phyloP scores from a whole-genome alignment of 2,329 filamentous ascomycete genomes.

The Pestalotiopsis fici region DNA sequence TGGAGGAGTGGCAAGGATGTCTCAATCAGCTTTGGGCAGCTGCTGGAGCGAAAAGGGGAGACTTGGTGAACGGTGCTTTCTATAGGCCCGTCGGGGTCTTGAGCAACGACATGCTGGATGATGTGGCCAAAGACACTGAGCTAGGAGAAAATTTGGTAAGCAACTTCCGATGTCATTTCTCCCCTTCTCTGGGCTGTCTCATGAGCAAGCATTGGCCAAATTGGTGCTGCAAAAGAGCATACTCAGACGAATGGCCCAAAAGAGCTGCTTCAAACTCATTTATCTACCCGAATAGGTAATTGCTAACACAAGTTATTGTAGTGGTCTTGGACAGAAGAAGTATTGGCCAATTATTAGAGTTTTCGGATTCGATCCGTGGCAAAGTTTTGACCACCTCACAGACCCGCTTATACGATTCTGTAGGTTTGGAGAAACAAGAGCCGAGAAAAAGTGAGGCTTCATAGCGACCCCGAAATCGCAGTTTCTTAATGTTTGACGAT shows the following conservation, averaged over 20 bases:
- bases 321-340: conserved; percentile 36
- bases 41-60: conserved; percentile 23
- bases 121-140: conserved; percentile 24
- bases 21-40: conserved; percentile 39
- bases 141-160: conserved; percentile 31
- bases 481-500: background rate
- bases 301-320: no score
- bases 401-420: background rate
- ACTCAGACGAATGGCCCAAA: no score
- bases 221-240: no score
- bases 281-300: no score
- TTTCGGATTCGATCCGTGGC: background rate
- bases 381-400: background rate
- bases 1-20: conserved; percentile 30
- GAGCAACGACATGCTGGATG: conserved; percentile 25
- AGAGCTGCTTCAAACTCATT: no score
- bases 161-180: no score
- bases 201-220: no score
- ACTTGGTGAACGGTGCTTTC: conserved; percentile 29
- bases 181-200: no score
- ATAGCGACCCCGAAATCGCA: background rate
- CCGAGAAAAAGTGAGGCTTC: background rate
- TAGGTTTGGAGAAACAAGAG: background rate
- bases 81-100: conserved; percentile 31
- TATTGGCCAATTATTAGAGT: conserved; percentile 21